These are phyloP conservation scores for Mortierella claussenii DNA, from an alignment of 192 early-diverging fungal species.

Conservation along the genomic window DNA sequence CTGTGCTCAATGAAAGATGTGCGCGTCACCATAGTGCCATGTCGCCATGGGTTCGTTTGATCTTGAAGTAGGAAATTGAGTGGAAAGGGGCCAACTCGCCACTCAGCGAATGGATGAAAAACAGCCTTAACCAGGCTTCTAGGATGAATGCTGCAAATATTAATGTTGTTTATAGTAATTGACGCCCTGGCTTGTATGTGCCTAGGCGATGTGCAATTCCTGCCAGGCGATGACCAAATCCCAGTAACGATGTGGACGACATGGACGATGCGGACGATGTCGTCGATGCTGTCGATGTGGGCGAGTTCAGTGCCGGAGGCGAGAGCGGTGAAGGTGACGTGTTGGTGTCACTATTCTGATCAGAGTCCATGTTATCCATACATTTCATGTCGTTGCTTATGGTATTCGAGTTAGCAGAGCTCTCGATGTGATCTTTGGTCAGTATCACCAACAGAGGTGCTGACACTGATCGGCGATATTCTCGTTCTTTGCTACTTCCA, in stretches of 20 bases:
- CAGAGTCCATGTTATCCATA: slow-evolving; percentile 7
- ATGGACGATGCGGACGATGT: slow-evolving; percentile 1
- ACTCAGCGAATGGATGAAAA: too few relatives aligned
- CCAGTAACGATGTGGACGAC: slow-evolving; percentile 2
- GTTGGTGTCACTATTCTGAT: slow-evolving; percentile 6
- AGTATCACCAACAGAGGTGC: slow-evolving; percentile 12
- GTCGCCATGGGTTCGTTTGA: too few relatives aligned
- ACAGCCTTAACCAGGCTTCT: too few relatives aligned
- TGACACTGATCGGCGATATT: slow-evolving; percentile 30
- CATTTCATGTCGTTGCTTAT: background rate
- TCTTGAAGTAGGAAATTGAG: too few relatives aligned
- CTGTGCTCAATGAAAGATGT: too few relatives aligned
- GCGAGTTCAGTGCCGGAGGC: background rate
- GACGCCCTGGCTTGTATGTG: slow-evolving; percentile 16
- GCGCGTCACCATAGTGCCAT: too few relatives aligned
- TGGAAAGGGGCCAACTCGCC: too few relatives aligned
- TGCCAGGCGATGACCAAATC: slow-evolving; percentile 30
- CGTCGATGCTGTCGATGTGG: slow-evolving; percentile 11
- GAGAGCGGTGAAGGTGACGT: slow-evolving; percentile 25
- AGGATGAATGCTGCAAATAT: too few relatives aligned
- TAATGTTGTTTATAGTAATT: too few relatives aligned
- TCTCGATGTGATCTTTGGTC: too few relatives aligned
- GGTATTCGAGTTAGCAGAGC: background rate
- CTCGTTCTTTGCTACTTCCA: slow-evolving; percentile 2
- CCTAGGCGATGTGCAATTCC: slow-evolving; percentile 31